Evolutionary conservation across 2,329 filamentous ascomycete species (phyloP), one percentile per base, ranked within the genome.

Genomic region (Paraconiothyrium brasiliense): DNA sequence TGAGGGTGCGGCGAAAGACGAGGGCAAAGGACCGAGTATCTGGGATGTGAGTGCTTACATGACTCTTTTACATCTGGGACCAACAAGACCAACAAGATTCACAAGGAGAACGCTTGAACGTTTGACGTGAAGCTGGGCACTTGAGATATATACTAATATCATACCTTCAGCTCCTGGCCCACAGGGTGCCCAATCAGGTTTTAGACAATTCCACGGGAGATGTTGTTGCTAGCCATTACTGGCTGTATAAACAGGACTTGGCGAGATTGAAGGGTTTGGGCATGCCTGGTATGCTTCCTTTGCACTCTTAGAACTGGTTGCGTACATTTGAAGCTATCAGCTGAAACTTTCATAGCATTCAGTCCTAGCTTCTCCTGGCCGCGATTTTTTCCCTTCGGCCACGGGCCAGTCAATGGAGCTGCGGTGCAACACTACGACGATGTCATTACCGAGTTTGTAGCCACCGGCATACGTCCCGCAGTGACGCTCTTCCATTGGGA

Each of bases 401-500:
- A 74, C 32, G 78, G 77, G 0, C 73, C 76, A 0, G 73, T 79
- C 35, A 80, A 79, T 32, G 68, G 75, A 57, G 71, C 67, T 20
- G 77, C 73, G 3, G 74, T 80, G 5, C 59, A 66, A 44, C 76
- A 78, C 61, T 81, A 81, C 58, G 79, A 81, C 62, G 77, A 79
- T 60, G 76, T 80, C 5, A 78, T 81, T 30, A 58, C 70, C 11
- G 67, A 73, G 43, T 63, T 82, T 64, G 72, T 78, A 20, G 71
- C 69, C 11, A 72, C 76, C 37, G 77, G 75, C 10, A 73, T 81
- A 27, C 70, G 64, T 35, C 76, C 78, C 4, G 70, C 73, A 4
- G 65, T 81, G 3, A 79, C 77, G 41, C 72, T 81, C 32, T 81
- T 81, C 65, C 79, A 81, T 59, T 81, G 79, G 79, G 79, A 81